phyloP scores from a whole-genome alignment of 257 asterid genomes.

The Rauvolfia tetraphylla region DNA sequence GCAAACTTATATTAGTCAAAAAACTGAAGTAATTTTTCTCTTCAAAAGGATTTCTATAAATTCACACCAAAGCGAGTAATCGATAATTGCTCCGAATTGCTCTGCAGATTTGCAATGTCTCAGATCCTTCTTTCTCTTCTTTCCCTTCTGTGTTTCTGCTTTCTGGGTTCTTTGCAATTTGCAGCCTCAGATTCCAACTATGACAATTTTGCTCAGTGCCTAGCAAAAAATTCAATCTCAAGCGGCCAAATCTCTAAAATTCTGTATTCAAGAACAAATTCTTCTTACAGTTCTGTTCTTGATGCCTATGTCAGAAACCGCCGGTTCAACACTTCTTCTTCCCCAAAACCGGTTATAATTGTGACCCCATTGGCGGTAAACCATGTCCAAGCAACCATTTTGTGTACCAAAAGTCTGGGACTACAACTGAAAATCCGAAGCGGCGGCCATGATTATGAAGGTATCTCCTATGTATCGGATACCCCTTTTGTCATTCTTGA shows the following conservation, averaged over 20 bases:
- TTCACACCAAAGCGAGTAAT: too few relatives aligned
- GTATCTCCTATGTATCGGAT: not conserved
- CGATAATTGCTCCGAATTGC: not conserved
- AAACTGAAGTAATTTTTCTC: not conserved
- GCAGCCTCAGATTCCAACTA: not conserved
- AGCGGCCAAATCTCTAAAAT: not conserved
- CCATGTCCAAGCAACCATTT: not conserved
- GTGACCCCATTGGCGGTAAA: not conserved
- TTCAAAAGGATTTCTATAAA: too few relatives aligned
- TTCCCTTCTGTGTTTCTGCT: not conserved
- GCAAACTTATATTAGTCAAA: not conserved
- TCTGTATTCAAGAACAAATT: not conserved
- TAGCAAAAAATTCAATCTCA: not conserved
- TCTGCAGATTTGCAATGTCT: not conserved
- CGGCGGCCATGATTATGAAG: constrained; percentile 3
- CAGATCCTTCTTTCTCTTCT: not conserved
- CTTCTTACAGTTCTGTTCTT: not conserved
- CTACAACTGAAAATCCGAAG: constrained; percentile 1
- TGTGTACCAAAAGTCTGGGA: not conserved
- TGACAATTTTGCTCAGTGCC: constrained; percentile 5
- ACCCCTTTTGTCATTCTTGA: not conserved
- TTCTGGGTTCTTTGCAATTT: not conserved
- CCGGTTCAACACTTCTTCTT: not conserved
- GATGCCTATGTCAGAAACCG: constrained; percentile 7
- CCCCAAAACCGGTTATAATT: not conserved